Evolutionary conservation across 2,329 filamentous ascomycete genomes (phyloP), one percentile per base, ranked within the genome.

Genomic region (Sphaerulina populicola): DNA sequence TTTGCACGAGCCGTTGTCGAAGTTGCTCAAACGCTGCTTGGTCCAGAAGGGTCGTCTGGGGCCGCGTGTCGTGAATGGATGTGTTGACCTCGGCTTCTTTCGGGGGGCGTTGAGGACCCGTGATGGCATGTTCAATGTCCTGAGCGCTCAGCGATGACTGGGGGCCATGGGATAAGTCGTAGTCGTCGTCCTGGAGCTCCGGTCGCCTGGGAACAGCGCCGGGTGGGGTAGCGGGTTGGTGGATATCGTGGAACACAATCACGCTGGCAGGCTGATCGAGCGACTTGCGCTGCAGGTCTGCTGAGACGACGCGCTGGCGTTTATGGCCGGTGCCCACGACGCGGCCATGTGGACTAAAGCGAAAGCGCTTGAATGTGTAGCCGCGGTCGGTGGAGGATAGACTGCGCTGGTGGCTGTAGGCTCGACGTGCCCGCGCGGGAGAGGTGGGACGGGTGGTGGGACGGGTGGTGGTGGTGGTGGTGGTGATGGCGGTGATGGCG

Each of bases 51-150:
- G 56, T 56, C 10, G 44, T 44, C 6, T 57, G 27, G 12, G 62
- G 62, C 30, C 58, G 57, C 29, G 65, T 30, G 4, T 44, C 49
- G 6, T 65, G 60, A 15, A 66, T 65, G 6, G 63, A 64, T 7
- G 58, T 55, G 37, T 60, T 57, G 29, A 64, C 56, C 39, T 65
- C 63, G 38, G 52, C 52, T 12, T 60, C 59, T 29, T 59, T 53
- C 4, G 61, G 59, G 15, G 52, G 44, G n/a, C 44, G 30, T 11
- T 53, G 43, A 11, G 42, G 46, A 12, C 50, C 54, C 5, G 49
- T 49, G 38, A 63, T 53, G 9, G 53, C 56, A 31, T 52, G 51
- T 39, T 60, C 54, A 23, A 62, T 60, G 3, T 62, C 54, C 47
- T 60, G 50, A 35, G 58, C 52, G 41, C 56, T 62, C 40, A 59